These are phyloP conservation scores for Podospora anserina DNA, from an alignment of 495 filamentous ascomycete species.

Conservation along the genomic window DNA sequence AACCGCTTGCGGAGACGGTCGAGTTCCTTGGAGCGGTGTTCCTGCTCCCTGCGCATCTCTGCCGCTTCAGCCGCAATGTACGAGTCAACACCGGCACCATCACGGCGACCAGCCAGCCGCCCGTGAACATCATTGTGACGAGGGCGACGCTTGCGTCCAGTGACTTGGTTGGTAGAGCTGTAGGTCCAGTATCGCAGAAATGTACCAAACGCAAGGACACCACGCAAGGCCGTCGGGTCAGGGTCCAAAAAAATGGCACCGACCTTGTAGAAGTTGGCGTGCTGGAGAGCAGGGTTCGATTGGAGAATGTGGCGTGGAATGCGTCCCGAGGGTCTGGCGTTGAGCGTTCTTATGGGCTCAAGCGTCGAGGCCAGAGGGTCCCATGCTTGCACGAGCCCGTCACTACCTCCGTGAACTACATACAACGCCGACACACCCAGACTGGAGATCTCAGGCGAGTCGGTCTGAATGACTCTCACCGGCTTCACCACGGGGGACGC, in stretches of 20 bases:
- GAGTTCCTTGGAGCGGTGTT: constrained; percentile 50
- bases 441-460: constrained; percentile 83
- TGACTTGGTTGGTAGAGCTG: constrained; percentile 57
- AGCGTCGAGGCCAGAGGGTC: constrained; percentile 82
- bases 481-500: constrained; percentile 54
- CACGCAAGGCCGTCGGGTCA: constrained; percentile 84
- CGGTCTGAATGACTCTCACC: constrained; percentile 79
- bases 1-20: constrained; percentile 75
- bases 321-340: constrained; percentile 79
- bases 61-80: constrained; percentile 79
- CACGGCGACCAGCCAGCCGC: constrained; percentile 37
- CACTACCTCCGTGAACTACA: constrained; percentile 88
- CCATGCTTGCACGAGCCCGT: constrained; percentile 95
- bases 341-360: constrained; percentile 80
- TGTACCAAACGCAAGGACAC: constrained; percentile 81
- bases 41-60: constrained; percentile 74
- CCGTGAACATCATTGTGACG: constrained; percentile 46
- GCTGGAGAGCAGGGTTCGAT: constrained; percentile 35
- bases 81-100: constrained; percentile 50
- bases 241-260: constrained; percentile 84
- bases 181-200: constrained; percentile 92
- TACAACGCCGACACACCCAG: constrained; percentile 85
- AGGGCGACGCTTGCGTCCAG: constrained; percentile 45
- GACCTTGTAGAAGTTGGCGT: constrained; percentile 75
- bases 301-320: constrained; percentile 51